These are phyloP conservation scores for Ophiostoma triangulosporum DNA, from an alignment of 2,329 filamentous ascomycete species.

Conservation along the genomic window DNA sequence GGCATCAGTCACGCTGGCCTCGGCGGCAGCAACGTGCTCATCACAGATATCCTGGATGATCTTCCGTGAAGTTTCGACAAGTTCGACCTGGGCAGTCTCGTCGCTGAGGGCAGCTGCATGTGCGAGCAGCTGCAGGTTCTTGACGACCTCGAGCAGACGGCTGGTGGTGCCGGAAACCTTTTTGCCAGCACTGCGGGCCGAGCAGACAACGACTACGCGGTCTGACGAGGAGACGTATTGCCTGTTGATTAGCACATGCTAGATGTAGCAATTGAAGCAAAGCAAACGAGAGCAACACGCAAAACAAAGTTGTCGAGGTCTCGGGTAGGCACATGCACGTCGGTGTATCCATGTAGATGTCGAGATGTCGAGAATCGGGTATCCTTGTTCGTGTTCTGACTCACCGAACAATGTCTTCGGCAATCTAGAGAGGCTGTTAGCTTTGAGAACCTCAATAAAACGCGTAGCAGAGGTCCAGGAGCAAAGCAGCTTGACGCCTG, in stretches of 20 bases:
- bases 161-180: slow-evolving; percentile 94
- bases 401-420: slow-evolving; percentile 15
- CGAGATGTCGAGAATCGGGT: no score
- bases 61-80: slow-evolving; percentile 52
- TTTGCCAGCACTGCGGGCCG: slow-evolving; percentile 83
- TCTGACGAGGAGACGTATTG: slow-evolving; percentile 30
- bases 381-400: not conserved
- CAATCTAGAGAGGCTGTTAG: slow-evolving; percentile 13
- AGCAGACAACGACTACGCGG: slow-evolving; percentile 86
- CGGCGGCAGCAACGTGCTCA: slow-evolving; percentile 67
- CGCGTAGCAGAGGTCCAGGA: slow-evolving; percentile 23
- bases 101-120: slow-evolving; percentile 31
- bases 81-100: slow-evolving; percentile 36
- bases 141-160: slow-evolving; percentile 53
- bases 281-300: not conserved
- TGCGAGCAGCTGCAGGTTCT: slow-evolving; percentile 40
- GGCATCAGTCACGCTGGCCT: slow-evolving; percentile 44
- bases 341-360: not conserved
- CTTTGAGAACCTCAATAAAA: not conserved
- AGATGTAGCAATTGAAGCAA: not conserved
- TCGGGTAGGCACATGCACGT: not conserved
- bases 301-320: not conserved
- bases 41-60: slow-evolving; percentile 69
- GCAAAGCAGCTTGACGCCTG: not conserved
- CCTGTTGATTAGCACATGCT: slow-evolving; percentile 2